phyloP scores from a whole-genome alignment of 352 stramenopile species.

The Elongisporangium anandrum region DNA sequence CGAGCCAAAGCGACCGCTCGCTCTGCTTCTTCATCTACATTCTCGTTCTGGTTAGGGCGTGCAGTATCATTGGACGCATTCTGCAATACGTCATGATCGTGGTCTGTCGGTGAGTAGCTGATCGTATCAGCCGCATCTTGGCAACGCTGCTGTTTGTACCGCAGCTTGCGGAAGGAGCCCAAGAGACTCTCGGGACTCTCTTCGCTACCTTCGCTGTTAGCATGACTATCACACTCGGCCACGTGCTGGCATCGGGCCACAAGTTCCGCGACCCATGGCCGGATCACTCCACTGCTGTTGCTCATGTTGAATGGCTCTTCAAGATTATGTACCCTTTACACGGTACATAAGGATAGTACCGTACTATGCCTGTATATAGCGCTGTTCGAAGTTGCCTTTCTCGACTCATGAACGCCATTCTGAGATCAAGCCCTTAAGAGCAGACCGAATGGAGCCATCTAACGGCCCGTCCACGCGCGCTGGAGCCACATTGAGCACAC shows the following conservation, averaged over 20 bases:
- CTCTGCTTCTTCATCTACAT: background rate
- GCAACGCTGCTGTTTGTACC: background rate
- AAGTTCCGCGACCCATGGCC: background rate
- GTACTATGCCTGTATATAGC: too few species aligned
- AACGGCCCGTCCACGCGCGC: too few species aligned
- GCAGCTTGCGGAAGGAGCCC: background rate
- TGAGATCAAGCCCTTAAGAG: too few species aligned
- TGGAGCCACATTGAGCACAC: too few species aligned
- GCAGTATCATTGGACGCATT: background rate
- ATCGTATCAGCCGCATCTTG: background rate
- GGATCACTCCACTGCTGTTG: background rate
- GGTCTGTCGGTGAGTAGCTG: background rate
- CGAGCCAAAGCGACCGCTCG: background rate
- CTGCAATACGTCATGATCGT: background rate
- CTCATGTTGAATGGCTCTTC: background rate
- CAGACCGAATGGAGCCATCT: too few species aligned
- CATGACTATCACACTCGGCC: background rate
- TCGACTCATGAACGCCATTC: too few species aligned
- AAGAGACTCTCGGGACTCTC: background rate
- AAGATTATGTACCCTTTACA: background rate
- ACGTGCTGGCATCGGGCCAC: background rate
- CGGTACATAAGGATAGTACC: too few species aligned
- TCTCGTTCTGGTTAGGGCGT: background rate
- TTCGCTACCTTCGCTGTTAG: background rate
- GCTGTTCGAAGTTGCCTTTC: too few species aligned